These are phyloP conservation scores for Penicillium sp. DNA, from an alignment of 2,329 filamentous ascomycete species.

Conservation along the genomic window DNA sequence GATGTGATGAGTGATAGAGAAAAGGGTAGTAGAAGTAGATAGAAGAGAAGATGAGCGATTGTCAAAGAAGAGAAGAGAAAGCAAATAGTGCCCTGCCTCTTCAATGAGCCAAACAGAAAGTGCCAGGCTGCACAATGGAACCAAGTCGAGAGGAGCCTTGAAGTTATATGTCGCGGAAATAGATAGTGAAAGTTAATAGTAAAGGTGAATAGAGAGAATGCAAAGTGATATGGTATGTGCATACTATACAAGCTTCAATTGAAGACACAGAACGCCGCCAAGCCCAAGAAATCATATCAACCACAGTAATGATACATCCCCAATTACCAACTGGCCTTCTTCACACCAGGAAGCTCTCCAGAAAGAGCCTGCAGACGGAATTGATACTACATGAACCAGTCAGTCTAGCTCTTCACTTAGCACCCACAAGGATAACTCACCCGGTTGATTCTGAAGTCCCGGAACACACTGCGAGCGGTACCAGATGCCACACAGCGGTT, in stretches of 20 bases:
- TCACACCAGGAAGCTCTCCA: constrained; percentile 85
- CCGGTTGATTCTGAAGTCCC: constrained; percentile 87
- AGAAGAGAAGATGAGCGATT: neutral
- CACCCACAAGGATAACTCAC: constrained; percentile 57
- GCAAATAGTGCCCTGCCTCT: neutral
- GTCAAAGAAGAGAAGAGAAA: neutral
- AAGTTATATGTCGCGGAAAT: neutral
- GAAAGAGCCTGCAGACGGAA: constrained; percentile 87
- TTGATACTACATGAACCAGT: constrained; percentile 65
- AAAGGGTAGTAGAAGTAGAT: neutral
- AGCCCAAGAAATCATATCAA: constrained; percentile 17
- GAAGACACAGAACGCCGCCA: constrained; percentile 30
- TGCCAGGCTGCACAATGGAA: neutral
- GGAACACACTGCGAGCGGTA: constrained; percentile 84
- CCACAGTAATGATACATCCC: neutral
- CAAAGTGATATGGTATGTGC: constrained; percentile 11
- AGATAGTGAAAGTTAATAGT: neutral
- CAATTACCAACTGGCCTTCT: constrained; percentile 89
- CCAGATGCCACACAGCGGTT: constrained; percentile 92
- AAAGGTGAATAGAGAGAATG: neutral
- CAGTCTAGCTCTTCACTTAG: constrained; percentile 17
- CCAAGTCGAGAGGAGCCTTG: neutral
- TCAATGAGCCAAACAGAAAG: neutral
- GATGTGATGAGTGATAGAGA: neutral
- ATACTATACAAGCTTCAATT: constrained; percentile 27